phyloP scores from a whole-genome alignment of 495 filamentous ascomycete species.

The Penicillium argentinense region DNA sequence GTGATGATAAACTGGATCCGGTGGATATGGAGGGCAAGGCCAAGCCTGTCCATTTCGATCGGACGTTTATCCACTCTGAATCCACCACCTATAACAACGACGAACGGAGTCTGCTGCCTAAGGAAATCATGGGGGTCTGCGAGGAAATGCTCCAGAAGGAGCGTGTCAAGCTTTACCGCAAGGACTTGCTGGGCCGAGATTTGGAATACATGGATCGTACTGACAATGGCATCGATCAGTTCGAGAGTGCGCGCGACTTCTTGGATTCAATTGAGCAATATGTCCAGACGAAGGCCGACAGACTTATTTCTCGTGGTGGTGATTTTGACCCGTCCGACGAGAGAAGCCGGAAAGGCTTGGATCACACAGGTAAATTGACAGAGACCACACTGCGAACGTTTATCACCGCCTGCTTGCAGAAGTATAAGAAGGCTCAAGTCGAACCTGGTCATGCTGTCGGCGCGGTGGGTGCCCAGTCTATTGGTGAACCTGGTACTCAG shows the following conservation, averaged over 20 bases:
- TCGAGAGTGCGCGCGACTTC: constrained; percentile 82
- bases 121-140: constrained; percentile 68
- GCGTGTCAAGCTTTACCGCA: constrained; percentile 63
- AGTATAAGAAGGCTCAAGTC: constrained; percentile 85
- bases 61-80: constrained; percentile 86
- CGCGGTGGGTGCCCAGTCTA: constrained; percentile 94
- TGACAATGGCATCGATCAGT: constrained; percentile 73
- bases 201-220: constrained; percentile 65
- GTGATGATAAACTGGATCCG: constrained; percentile 91
- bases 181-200: constrained; percentile 45
- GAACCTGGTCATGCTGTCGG: constrained; percentile 97
- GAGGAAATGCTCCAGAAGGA: constrained; percentile 62
- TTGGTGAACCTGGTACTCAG: constrained; percentile 97
- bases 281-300: constrained; percentile 57
- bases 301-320: constrained; percentile 45
- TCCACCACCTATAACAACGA: constrained; percentile 73
- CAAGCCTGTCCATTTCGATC: constrained; percentile 87
- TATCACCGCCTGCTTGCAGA: constrained; percentile 77
- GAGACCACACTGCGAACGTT: constrained; percentile 68
- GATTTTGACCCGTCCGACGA: constrained; percentile 40
- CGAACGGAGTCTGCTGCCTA: constrained; percentile 67
- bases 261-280: constrained; percentile 72
- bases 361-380: constrained; percentile 81
- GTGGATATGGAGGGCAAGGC: constrained; percentile 97
- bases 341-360: constrained; percentile 45